Conservation (phyloP, 116 monocot species). For the Trichopus zeylanicus region DNA sequence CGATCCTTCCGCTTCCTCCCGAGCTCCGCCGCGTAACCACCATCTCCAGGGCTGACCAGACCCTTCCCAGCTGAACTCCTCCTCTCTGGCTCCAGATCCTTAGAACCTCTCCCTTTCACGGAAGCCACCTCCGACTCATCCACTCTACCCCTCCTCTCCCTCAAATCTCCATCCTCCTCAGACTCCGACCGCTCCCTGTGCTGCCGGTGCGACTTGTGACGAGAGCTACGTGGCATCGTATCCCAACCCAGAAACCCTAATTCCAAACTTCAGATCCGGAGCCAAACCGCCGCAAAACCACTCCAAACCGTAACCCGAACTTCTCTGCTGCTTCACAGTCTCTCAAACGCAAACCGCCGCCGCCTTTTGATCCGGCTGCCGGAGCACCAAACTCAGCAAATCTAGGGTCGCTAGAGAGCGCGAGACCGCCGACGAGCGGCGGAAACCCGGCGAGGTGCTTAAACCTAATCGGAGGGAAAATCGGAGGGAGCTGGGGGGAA, state of each 20-base stretch:
- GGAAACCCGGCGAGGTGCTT: too few relatives aligned
- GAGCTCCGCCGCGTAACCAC: conserved; percentile 12
- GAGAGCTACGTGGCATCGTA: conserved; percentile 40
- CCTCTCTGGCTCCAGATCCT: conserved; percentile 36
- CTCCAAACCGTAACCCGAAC: neutral
- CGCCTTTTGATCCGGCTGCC: neutral
- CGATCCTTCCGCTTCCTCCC: conserved; percentile 30
- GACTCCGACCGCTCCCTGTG: conserved; percentile 50
- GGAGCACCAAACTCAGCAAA: too few relatives aligned
- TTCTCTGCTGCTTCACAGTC: neutral
- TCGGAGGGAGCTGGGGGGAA: too few relatives aligned
- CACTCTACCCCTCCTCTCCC: too few relatives aligned
- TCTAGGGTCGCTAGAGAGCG: too few relatives aligned
- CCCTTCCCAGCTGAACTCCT: conserved; percentile 32
- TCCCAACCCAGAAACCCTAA: conserved; percentile 10
- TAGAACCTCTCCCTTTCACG: conserved; percentile 30
- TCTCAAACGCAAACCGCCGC: neutral
- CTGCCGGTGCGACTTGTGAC: conserved; percentile 38
- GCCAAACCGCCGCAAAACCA: neutral
- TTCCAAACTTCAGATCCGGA: neutral
- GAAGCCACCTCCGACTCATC: conserved; percentile 11
- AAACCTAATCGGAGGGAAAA: too few relatives aligned
- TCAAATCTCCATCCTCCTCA: too few relatives aligned
- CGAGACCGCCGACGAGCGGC: too few relatives aligned
- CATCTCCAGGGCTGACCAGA: conserved; percentile 10